Percentiles rank a stretch among this genome's conserved stretches.
phyloP scores from a whole-genome alignment of 1,284 basidiomycete genomes.

The Veloboletus limbatus region DNA sequence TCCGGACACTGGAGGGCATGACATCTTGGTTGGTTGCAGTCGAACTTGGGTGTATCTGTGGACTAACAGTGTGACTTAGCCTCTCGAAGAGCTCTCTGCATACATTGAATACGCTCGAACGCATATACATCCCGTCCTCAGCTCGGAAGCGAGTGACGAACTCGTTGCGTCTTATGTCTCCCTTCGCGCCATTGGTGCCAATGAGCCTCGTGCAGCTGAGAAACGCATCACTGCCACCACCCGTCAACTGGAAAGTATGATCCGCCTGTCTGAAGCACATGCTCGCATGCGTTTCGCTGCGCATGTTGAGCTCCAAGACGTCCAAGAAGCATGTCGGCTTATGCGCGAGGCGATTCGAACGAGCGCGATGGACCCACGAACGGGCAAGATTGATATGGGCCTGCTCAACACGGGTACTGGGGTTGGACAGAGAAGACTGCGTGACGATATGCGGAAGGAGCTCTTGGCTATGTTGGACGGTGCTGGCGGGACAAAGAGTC shows the following conservation, averaged over 20 bases:
- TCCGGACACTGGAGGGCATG: constrained; percentile 57
- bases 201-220: constrained; percentile 81
- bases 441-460: constrained; percentile 83
- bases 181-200: constrained; percentile 86
- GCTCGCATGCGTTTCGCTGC: constrained; percentile 92
- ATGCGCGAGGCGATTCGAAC: constrained; percentile 96
- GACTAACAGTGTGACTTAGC: constrained; percentile 44
- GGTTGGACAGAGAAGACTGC: constrained; percentile 75
- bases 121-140: constrained; percentile 87
- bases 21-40: constrained; percentile 67
- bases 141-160: constrained; percentile 81
- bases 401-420: constrained; percentile 94
- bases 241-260: constrained; percentile 95
- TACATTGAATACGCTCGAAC: constrained; percentile 94
- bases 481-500: constrained; percentile 46
- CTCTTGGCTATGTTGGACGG: constrained; percentile 67
- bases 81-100: constrained; percentile 85
- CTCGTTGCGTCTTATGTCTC: constrained; percentile 91
- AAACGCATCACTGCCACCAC: constrained; percentile 98
- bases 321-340: constrained; percentile 86
- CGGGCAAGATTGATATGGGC: constrained; percentile 95
- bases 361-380: constrained; percentile 91
- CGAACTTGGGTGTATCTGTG: background rate
- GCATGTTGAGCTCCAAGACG: constrained; percentile 83
- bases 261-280: constrained; percentile 95